Percentiles rank a stretch among this genome's conserved stretches.
phyloP scores from a whole-genome alignment of 257 asterid genomes.

The Craterostigma plantagineum region DNA sequence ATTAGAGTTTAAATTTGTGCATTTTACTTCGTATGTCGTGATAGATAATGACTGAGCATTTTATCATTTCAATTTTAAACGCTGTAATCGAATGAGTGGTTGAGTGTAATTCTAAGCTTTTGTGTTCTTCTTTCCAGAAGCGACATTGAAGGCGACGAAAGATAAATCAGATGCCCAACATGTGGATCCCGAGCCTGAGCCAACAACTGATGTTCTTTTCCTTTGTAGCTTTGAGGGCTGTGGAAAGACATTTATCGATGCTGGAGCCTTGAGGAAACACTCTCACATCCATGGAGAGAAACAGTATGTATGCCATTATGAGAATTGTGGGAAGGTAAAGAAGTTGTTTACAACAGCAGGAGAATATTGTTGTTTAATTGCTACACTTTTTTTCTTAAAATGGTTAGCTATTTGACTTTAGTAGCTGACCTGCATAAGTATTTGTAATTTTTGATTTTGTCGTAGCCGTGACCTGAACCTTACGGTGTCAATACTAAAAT shows the following conservation, averaged over 20 bases:
- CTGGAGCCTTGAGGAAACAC: slow-evolving; percentile 93
- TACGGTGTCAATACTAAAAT: too few relatives aligned
- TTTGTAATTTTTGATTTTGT: too few relatives aligned
- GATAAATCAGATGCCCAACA: slow-evolving; percentile 44
- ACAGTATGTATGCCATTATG: slow-evolving; percentile 83
- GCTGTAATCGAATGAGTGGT: neutral
- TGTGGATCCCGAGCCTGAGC: slow-evolving; percentile 82
- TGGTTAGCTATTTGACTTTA: neutral
- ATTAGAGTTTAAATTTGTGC: neutral
- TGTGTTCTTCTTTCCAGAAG: slow-evolving; percentile 32
- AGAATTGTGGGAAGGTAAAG: slow-evolving; percentile 60
- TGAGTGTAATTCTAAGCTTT: slow-evolving; percentile 10
- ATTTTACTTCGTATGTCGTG: neutral
- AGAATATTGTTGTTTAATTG: slow-evolving; percentile 6
- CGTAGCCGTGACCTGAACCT: too few relatives aligned
- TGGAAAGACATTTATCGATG: slow-evolving; percentile 95
- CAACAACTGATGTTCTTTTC: slow-evolving; percentile 88
- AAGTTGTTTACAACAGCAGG: neutral
- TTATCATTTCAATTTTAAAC: neutral
- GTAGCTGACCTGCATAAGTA: too few relatives aligned
- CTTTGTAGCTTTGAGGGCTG: slow-evolving; percentile 96
- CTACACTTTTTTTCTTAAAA: neutral
- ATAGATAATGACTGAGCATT: slow-evolving; percentile 1
- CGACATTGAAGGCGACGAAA: slow-evolving; percentile 41
- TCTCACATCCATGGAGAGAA: slow-evolving; percentile 98